Conservation (phyloP, 768 basidiomycete species). For the Rhodotorula sphaerocarpa region DNA sequence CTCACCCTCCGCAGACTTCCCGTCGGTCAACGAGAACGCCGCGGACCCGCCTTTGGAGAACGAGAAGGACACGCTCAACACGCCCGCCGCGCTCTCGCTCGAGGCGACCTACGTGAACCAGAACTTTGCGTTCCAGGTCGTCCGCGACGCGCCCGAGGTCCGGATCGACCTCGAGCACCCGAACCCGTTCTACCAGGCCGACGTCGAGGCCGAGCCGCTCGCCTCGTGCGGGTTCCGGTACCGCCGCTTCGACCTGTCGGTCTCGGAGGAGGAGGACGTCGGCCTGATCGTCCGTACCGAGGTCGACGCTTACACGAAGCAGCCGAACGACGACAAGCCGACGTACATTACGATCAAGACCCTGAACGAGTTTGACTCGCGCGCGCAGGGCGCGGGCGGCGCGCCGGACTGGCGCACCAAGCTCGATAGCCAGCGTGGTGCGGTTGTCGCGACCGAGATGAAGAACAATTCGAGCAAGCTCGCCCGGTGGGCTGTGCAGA, state of each 20-base stretch:
- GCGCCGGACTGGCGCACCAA: conserved; percentile 99
- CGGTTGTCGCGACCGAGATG: conserved; percentile 98
- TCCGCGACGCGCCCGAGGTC: conserved; percentile 58
- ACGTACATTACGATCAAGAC: conserved; percentile 83
- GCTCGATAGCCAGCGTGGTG: conserved; percentile 89
- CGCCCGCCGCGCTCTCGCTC: conserved; percentile 81
- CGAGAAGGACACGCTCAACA: conserved; percentile 65
- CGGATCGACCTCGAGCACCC: conserved; percentile 70
- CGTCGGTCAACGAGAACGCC: conserved; percentile 98
- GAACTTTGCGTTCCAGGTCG: conserved; percentile 94
- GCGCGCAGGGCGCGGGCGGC: conserved; percentile 79
- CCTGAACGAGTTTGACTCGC: conserved; percentile 91
- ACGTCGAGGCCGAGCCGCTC: conserved; percentile 78
- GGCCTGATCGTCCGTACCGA: conserved; percentile 90
- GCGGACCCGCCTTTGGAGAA: conserved; percentile 81
- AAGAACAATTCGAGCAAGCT: conserved; percentile 99
- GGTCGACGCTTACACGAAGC: conserved; percentile 73
- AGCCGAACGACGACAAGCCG: conserved; percentile 48
- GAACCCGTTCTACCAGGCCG: conserved; percentile 90
- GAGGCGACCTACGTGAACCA: conserved; percentile 99
- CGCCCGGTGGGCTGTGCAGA: conserved; percentile 94
- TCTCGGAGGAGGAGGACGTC: conserved; percentile 70
- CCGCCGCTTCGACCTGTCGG: conserved; percentile 82
- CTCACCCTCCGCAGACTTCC: conserved; percentile 52
- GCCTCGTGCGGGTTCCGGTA: conserved; percentile 96